Evolutionary conservation across 164 flowering plant genomes (phyloP), one percentile per base, ranked within the genome.

Genomic region (Magnolia officinalis): DNA sequence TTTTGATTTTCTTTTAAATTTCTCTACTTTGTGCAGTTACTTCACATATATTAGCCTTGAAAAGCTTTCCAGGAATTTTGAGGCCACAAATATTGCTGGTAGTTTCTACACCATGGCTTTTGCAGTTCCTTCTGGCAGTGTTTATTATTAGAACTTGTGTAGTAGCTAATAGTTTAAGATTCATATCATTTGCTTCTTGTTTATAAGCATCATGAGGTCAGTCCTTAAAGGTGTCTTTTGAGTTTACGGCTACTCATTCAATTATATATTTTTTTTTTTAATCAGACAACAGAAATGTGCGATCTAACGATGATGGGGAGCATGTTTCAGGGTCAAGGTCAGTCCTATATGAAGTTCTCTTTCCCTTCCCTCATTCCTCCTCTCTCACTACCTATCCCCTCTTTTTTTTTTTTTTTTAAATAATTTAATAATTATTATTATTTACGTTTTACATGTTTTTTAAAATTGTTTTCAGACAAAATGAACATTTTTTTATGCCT

Each of bases 11-110:
- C 29, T 64, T 69, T 1, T 19, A 3, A 23, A 49, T 52, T 50
- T 73, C 16, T 58, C 75, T 71, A 26, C 66, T 63, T 1, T 24
- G 20, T 81, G 80, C 92, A 96, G 99, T 72, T 96, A 92, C 81
- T 95, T 91, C 81, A 92, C 96, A 16, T 93, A 85, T 81, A 86
- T 91, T 73, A 90, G 89, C 74, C 52, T 93, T 81, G 89, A 88
- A 74, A 91, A 91, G 74, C 75, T 90, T 55, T 75, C 86, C 26
- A 82, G 76, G 76, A 86, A 78, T 71, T 80, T 91, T 79, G 90
- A 89, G 74, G 70, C 76, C 26, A 77, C 82, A 66, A 66, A 82
- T 52, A 71, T 61, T 67, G 70, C 81, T 75, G 92, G 92, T 90
- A 84, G 72, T 59, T 66, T 10, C 66, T 52, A 23, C 61, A 61